Evolutionary conservation across 306 rosid species (phyloP).

Genomic region (Ochetophila trinervis): DNA sequence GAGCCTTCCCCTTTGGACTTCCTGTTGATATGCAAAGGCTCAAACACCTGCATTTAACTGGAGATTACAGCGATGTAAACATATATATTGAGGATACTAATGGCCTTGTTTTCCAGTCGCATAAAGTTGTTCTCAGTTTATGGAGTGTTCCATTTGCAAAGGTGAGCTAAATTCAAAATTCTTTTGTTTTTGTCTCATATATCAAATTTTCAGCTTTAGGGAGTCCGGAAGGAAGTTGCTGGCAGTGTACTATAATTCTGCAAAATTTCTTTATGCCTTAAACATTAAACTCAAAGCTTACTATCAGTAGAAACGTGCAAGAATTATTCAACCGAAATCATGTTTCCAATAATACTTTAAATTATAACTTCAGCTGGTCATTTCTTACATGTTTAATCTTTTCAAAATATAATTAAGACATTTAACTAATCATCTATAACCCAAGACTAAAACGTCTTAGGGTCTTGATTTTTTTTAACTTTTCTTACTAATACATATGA

Average conservation of each 20-base stretch:
- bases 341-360: no score
- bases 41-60: constrained; percentile 50
- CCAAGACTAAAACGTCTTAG: not conserved
- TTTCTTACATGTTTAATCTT: no score
- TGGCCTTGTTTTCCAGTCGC: constrained; percentile 60
- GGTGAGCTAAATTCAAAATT: constrained; percentile 42
- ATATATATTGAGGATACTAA: constrained; percentile 51
- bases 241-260: not conserved
- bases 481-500: not conserved
- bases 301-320: no score
- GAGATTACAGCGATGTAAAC: constrained; percentile 67
- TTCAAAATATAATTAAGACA: no score
- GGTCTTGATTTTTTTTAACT: not conserved
- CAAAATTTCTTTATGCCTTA: no score
- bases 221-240: not conserved
- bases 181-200: not conserved
- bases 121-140: constrained; percentile 78
- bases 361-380: no score
- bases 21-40: constrained; percentile 52
- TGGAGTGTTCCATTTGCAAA: constrained; percentile 91
- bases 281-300: no score
- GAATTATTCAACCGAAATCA: no score
- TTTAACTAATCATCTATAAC: no score
- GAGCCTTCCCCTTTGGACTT: constrained; percentile 64
- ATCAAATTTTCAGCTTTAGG: not conserved